Evolutionary conservation across 805 yeast species (phyloP).

Genomic region (Blastobotrys americana): DNA sequence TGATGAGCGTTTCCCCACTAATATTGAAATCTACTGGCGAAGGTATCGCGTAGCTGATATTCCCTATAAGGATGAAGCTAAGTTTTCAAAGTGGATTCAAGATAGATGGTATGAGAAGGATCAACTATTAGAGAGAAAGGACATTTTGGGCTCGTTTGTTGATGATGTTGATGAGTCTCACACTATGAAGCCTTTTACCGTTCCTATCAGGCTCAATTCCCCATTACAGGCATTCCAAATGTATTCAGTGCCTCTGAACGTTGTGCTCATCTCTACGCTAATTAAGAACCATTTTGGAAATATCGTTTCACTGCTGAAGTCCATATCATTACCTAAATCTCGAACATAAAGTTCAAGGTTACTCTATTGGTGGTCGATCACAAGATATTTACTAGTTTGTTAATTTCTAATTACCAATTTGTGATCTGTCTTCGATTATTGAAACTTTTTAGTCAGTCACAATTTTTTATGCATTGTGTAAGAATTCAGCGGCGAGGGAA

Average conservation of each 20-base stretch:
- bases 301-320: background rate
- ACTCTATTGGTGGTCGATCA: too few relatives aligned
- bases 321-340: too few relatives aligned
- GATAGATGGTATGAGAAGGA: conserved; percentile 76
- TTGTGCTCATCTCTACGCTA: conserved; percentile 20
- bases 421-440: too few relatives aligned
- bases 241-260: conserved; percentile 29
- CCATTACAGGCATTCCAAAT: conserved; percentile 27
- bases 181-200: conserved; percentile 16
- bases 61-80: conserved; percentile 48
- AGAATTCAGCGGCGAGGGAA: too few relatives aligned
- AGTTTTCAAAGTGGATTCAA: conserved; percentile 70
- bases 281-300: conserved; percentile 10
- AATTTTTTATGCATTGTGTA: too few relatives aligned
- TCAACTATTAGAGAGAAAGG: conserved; percentile 53
- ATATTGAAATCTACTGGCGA: conserved; percentile 58
- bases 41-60: conserved; percentile 52
- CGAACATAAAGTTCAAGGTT: too few relatives aligned
- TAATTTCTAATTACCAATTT: too few relatives aligned
- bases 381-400: too few relatives aligned
- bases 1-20: conserved; percentile 63
- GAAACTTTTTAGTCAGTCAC: too few relatives aligned
- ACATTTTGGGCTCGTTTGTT: conserved; percentile 42
- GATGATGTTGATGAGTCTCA: conserved; percentile 12
- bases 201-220: conserved; percentile 22